Base-by-base conservation (phyloP, 768 basidiomycete genomes). In the Sporobolomyces phaffii region DNA sequence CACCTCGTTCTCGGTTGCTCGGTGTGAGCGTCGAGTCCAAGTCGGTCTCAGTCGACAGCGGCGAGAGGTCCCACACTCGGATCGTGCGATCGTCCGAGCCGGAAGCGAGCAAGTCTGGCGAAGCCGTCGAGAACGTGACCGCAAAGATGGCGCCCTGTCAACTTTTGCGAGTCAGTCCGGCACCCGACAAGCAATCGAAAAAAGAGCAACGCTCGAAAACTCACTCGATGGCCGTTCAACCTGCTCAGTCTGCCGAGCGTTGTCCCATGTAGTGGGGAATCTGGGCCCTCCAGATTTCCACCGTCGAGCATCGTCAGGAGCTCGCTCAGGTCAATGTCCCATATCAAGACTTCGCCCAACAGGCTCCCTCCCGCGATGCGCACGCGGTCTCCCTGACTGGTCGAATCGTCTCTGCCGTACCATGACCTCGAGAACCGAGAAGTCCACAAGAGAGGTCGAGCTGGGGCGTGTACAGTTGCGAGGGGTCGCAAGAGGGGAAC, bases 201-300 rank as follows among this genome's bases (percentile, higher is more conserved):
- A 28, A 4, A 40, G 22, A 41, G 24, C 1, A 10, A 20, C n/a
- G 14, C 24, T n/a, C n/a, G 24, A n/a, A 17, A 36, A n/a, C 65
- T 33, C 60, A 67, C 65, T 13, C 60, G 54, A 49, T 67, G 65
- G 3, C 65, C 65, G 24, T 29, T n/a, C n/a, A n/a, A n/a, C n/a
- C n/a, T n/a, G n/a, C n/a, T 50, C 24, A 67, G 28, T 7, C 65
- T 36, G 3, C 47, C 18, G 41, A 67, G 20, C n/a, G 22, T 22
- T n/a, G n/a, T 24, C 56, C 56, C 22, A 17, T 24, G 20, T 45
- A n/a, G 15, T 11, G n/a, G 14, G n/a, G n/a, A n/a, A n/a, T n/a
- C n/a, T n/a, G n/a, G n/a, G n/a, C n/a, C n/a, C n/a, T n/a, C n/a
- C n/a, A n/a, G n/a, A n/a, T n/a, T n/a, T n/a, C n/a, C n/a, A n/a